A percentile compares a stretch with the other conserved stretches of the same genome.
phyloP scores from a whole-genome alignment of 75 land plant species.

The Azolla pinnata region DNA sequence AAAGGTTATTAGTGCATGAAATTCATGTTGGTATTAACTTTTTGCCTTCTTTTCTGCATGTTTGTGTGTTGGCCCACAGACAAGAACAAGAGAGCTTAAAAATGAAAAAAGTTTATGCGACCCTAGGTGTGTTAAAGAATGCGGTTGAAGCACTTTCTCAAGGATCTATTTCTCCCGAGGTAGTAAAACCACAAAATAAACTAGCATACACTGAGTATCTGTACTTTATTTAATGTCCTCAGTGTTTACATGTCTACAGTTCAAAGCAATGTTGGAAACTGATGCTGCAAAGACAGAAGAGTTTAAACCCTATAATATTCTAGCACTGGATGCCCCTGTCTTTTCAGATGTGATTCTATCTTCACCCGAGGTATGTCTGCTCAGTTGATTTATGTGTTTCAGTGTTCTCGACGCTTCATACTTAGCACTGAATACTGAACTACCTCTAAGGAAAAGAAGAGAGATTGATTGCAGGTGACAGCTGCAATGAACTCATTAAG shows the following conservation, averaged over 20 bases:
- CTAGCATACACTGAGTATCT: not conserved
- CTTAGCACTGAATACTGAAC: constrained; percentile 5
- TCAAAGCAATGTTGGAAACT: constrained; percentile 60
- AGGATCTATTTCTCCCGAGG: constrained; percentile 63
- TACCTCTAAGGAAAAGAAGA: no score
- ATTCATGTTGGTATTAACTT: no score
- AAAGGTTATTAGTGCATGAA: no score
- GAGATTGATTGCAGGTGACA: constrained; percentile 47
- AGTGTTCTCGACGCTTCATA: no score
- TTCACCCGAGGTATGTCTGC: constrained; percentile 63
- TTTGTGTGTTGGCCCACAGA: no score
- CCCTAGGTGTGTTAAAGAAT: constrained; percentile 57
- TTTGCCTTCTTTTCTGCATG: no score
- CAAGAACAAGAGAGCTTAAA: constrained; percentile 50
- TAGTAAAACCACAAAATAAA: constrained; percentile 10
- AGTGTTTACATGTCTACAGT: constrained; percentile 21
- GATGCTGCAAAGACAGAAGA: constrained; percentile 88
- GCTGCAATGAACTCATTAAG: constrained; percentile 41
- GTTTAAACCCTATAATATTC: constrained; percentile 68
- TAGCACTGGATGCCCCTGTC: constrained; percentile 79
- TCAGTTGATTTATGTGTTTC: not conserved
- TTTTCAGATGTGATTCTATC: constrained; percentile 50
- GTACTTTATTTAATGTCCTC: not conserved
- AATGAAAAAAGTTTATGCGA: constrained; percentile 63
- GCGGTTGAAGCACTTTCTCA: constrained; percentile 54